Evolutionary conservation across 192 early-diverging fungal species (phyloP).

Genomic region (Umbelopsis isabellina): DNA sequence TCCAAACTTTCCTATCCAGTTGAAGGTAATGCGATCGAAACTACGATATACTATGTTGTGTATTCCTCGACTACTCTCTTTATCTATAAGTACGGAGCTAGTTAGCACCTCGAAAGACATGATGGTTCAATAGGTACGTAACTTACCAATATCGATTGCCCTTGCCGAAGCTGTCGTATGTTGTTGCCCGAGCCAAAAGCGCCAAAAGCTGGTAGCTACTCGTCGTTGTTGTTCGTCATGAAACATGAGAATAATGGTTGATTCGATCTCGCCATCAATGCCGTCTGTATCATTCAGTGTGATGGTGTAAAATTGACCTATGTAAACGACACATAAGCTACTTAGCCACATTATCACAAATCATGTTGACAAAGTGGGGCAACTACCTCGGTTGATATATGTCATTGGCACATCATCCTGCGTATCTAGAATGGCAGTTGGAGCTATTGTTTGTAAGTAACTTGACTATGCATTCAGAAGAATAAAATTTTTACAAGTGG

Average conservation of each 20-base stretch:
- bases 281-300: constrained; percentile 52
- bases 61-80: constrained; percentile 59
- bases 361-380: constrained; percentile 17
- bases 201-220: constrained; percentile 68
- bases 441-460: constrained; percentile 34
- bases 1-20: constrained; percentile 68
- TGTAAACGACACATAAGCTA: neutral
- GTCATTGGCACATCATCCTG: constrained; percentile 64
- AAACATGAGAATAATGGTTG: constrained; percentile 66
- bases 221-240: constrained; percentile 71
- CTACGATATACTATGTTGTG: constrained; percentile 54
- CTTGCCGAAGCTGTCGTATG: constrained; percentile 54
- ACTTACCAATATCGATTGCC: constrained; percentile 66
- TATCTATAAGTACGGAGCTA: constrained; percentile 35
- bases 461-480: neutral
- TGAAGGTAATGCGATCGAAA: constrained; percentile 73
- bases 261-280: constrained; percentile 51
- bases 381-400: constrained; percentile 74
- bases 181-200: constrained; percentile 77
- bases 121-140: neutral
- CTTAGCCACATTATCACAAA: neutral
- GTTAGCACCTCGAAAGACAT: neutral
- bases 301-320: constrained; percentile 64
- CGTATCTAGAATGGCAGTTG: constrained; percentile 54
- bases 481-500: neutral